Conservation (phyloP, 805 yeast species). For the Vanderwaltozyma verrucispora region DNA sequence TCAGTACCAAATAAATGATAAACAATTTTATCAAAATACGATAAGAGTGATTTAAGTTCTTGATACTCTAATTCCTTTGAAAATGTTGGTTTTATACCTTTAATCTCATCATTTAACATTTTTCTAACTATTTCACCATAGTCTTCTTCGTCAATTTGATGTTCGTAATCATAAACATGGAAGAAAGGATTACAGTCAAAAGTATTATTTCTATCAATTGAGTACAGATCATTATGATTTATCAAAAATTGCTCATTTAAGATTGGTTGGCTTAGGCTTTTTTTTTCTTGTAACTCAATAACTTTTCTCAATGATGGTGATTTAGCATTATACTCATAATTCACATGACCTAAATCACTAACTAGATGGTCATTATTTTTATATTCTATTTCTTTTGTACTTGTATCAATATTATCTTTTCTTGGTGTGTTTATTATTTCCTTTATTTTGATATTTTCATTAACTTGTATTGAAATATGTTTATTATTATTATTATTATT, state of each 20-base stretch:
- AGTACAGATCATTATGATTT: neutral
- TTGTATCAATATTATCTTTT: too few species aligned
- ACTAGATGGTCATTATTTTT: too few species aligned
- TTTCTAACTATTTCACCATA: slow-evolving; percentile 11
- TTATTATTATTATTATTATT: too few species aligned
- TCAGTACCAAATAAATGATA: slow-evolving; percentile 20
- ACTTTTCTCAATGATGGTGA: slow-evolving; percentile 3
- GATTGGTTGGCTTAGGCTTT: too few species aligned
- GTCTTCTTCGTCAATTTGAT: slow-evolving; percentile 12
- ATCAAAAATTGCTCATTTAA: too few species aligned
- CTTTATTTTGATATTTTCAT: too few species aligned
- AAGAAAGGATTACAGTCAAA: slow-evolving; percentile 17
- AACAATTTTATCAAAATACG: slow-evolving; percentile 11
- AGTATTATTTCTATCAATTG: neutral
- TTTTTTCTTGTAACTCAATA: neutral
- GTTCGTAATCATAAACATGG: slow-evolving; percentile 13
- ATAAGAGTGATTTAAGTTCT: slow-evolving; percentile 8
- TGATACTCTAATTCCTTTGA: slow-evolving; percentile 19
- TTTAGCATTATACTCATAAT: neutral
- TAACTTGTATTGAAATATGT: too few species aligned
- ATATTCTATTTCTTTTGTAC: too few species aligned
- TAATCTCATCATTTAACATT: slow-evolving; percentile 12
- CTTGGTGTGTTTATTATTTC: too few species aligned
- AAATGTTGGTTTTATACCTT: slow-evolving; percentile 10
- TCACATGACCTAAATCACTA: neutral